Evolutionary conservation across 192 early-diverging fungal species (phyloP).

Genomic region (Rhizoclosmatium sp.): DNA sequence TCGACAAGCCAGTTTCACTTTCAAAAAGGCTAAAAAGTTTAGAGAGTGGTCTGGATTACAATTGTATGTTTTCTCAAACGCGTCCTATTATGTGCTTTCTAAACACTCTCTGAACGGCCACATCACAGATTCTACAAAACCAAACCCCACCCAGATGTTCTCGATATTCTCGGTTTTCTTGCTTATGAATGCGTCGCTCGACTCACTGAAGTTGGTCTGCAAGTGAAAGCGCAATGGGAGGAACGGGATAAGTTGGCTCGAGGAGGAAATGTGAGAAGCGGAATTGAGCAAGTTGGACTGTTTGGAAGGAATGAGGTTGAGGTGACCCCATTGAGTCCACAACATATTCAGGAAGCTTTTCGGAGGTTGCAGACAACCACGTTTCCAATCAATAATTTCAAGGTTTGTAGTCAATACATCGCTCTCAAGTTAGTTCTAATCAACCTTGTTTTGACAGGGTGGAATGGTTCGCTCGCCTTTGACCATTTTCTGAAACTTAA

Average conservation of each 20-base stretch:
- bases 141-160: constrained; percentile 91
- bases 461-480: constrained; percentile 30
- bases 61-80: constrained; percentile 40
- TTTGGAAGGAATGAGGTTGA: constrained; percentile 83
- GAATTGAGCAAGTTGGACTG: constrained; percentile 55
- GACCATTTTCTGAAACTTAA: constrained; percentile 9
- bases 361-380: constrained; percentile 75
- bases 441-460: background rate
- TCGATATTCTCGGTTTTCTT: constrained; percentile 96
- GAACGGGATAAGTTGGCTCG: constrained; percentile 45
- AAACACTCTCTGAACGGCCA: background rate
- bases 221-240: constrained; percentile 58
- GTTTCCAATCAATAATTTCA: constrained; percentile 47
- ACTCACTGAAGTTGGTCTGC: constrained; percentile 87
- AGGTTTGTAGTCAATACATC: constrained; percentile 18
- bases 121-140: constrained; percentile 80
- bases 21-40: constrained; percentile 91
- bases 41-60: constrained; percentile 95
- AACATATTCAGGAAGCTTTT: constrained; percentile 95
- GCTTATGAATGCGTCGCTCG: constrained; percentile 94
- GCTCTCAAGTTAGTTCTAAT: background rate
- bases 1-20: constrained; percentile 97
- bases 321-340: constrained; percentile 80
- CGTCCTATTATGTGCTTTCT: background rate
- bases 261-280: constrained; percentile 13